phyloP scores from a whole-genome alignment of 257 asterid species.

The Primulina huaijiensis region DNA sequence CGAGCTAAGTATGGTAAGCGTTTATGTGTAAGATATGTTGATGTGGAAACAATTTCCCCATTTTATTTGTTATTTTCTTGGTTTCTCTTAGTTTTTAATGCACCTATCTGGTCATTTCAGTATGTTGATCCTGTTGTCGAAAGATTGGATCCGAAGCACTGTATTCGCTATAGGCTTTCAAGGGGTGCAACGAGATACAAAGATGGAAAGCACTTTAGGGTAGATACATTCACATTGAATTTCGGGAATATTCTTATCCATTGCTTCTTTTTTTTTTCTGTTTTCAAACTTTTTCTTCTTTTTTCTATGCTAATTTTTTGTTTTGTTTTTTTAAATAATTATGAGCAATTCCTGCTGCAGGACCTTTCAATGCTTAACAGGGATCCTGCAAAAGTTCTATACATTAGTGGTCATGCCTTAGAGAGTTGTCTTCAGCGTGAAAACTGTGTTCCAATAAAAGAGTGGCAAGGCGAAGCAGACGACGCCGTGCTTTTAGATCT shows the following conservation, averaged over 20 bases:
- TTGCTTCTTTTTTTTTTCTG: not conserved
- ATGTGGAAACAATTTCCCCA: conserved; percentile 4
- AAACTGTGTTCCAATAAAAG: conserved; percentile 59
- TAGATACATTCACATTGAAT: conserved; percentile 30
- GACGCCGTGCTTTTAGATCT: conserved; percentile 88
- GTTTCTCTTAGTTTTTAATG: conserved; percentile 1
- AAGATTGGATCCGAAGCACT: conserved; percentile 68
- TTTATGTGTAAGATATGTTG: conserved; percentile 1
- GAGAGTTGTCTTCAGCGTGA: conserved; percentile 86
- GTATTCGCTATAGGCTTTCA: conserved; percentile 64
- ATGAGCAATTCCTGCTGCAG: conserved; percentile 43
- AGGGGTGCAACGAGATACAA: conserved; percentile 74
- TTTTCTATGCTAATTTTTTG: not conserved
- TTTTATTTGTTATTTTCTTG: not conserved
- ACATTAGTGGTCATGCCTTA: conserved; percentile 69
- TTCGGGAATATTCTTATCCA: not conserved
- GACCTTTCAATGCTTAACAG: conserved; percentile 83
- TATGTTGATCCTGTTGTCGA: conserved; percentile 78
- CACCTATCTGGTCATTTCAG: conserved; percentile 42
- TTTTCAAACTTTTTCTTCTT: not conserved
- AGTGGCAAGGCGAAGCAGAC: conserved; percentile 76
- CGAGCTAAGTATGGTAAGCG: conserved; percentile 56
- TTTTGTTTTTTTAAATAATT: not conserved
- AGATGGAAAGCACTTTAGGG: conserved; percentile 84
- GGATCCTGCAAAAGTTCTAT: conserved; percentile 73